Percentiles rank a stretch among this genome's conserved stretches.
Evolutionary conservation across 2,329 filamentous ascomycete species (phyloP).

Genomic region (Calonectria naviculata): DNA sequence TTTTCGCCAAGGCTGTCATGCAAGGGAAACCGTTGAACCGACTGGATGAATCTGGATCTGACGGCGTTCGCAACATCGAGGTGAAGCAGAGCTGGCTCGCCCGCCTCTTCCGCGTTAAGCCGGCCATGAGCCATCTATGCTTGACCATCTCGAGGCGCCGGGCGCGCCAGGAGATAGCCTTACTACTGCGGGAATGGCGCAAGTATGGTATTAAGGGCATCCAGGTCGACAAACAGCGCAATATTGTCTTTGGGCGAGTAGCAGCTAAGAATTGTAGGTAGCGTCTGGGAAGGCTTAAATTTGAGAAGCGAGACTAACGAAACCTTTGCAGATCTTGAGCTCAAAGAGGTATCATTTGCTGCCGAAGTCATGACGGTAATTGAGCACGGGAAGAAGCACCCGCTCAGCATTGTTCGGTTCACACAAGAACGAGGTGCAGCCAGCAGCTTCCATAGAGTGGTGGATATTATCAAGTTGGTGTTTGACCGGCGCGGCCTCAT

Average conservation of each 20-base stretch:
- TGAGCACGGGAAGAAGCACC: slow-evolving; percentile 82
- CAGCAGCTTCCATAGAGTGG: slow-evolving; percentile 86
- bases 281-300: background rate
- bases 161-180: slow-evolving; percentile 81
- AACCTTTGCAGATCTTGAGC: slow-evolving; percentile 71
- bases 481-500: slow-evolving; percentile 74
- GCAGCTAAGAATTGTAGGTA: slow-evolving; percentile 80
- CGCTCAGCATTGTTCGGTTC: slow-evolving; percentile 84
- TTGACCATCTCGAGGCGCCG: slow-evolving; percentile 76
- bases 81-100: slow-evolving; percentile 88
- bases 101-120: slow-evolving; percentile 89
- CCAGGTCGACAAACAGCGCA: slow-evolving; percentile 80
- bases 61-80: slow-evolving; percentile 66
- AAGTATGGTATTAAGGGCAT: slow-evolving; percentile 85
- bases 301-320: slow-evolving; percentile 31
- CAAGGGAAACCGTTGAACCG: slow-evolving; percentile 30
- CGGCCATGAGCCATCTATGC: slow-evolving; percentile 79
- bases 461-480: slow-evolving; percentile 79
- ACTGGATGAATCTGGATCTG: slow-evolving; percentile 50
- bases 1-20: slow-evolving; percentile 31
- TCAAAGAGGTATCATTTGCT: slow-evolving; percentile 90
- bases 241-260: slow-evolving; percentile 83
- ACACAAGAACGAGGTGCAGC: slow-evolving; percentile 93
- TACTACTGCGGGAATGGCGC: slow-evolving; percentile 82
- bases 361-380: slow-evolving; percentile 90